A percentile compares a stretch with the other conserved stretches of the same genome.
Conservation (phyloP, 495 filamentous ascomycete genomes). For the Cudoniella acicularis region DNA sequence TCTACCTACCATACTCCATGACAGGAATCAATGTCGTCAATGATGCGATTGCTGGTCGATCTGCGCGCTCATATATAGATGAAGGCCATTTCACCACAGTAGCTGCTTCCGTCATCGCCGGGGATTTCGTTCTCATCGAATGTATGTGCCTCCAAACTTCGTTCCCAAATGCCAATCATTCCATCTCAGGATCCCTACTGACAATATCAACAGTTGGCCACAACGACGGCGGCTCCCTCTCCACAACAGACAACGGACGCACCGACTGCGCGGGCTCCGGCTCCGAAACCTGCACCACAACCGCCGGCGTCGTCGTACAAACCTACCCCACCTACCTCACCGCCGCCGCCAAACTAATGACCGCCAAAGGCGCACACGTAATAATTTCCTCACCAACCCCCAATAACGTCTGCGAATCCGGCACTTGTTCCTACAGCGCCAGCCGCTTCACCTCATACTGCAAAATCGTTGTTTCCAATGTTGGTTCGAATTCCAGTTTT, state of each 20-base stretch:
- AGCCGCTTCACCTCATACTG: conserved; percentile 58
- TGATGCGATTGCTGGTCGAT: conserved; percentile 55
- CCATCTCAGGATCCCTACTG: not conserved
- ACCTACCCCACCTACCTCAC: conserved; percentile 43
- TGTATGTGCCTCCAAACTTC: not conserved
- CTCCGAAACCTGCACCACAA: conserved; percentile 46
- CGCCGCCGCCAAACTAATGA: conserved; percentile 47
- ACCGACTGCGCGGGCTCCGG: conserved; percentile 54
- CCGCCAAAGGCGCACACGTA: conserved; percentile 58
- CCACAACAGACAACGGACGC: conserved; percentile 53
- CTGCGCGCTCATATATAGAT: conserved; percentile 56
- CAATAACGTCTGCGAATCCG: conserved; percentile 58
- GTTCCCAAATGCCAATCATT: no score
- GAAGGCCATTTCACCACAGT: conserved; percentile 57
- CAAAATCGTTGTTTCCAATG: conserved; percentile 42
- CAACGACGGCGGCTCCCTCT: conserved; percentile 61
- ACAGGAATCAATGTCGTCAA: conserved; percentile 47
- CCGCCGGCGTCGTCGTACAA: conserved; percentile 16
- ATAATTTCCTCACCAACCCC: conserved; percentile 61
- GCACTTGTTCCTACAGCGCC: conserved; percentile 38
- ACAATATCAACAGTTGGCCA: conserved; percentile 46
- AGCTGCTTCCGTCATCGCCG: conserved; percentile 39
- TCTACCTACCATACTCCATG: conserved; percentile 48
- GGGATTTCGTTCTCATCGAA: conserved; percentile 40
- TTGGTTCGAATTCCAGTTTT: conserved; percentile 41